These are phyloP conservation scores for Cryptosporidium meleagridis DNA, from an alignment of 169 alveolate genomes.

Conservation along the genomic window DNA sequence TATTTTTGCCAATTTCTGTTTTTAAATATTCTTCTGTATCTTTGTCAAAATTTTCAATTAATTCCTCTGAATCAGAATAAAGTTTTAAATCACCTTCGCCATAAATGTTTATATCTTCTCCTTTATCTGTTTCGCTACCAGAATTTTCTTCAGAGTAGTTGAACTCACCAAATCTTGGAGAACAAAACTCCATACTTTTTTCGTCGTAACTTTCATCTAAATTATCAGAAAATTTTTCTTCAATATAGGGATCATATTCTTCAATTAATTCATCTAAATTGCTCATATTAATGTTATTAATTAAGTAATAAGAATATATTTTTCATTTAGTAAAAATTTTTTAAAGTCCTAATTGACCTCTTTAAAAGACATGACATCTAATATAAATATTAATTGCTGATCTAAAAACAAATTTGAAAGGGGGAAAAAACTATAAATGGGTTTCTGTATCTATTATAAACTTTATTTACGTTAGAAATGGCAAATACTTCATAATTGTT, in stretches of 20 bases:
- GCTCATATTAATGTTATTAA: neutral
- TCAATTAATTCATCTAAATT: neutral
- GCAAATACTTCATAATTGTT: neutral
- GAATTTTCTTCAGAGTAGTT: conserved; percentile 16
- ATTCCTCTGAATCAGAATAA: neutral
- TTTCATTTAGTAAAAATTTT: neutral
- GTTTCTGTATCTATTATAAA: neutral
- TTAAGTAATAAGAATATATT: neutral
- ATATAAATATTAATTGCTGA: neutral
- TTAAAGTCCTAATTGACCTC: conserved; percentile 71
- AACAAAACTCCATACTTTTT: conserved; percentile 39
- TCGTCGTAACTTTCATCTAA: conserved; percentile 23
- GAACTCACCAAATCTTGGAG: conserved; percentile 62
- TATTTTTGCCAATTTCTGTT: neutral
- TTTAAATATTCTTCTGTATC: neutral
- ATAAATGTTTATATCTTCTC: neutral
- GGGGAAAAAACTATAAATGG: neutral
- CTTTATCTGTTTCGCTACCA: conserved; percentile 11
- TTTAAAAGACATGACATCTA: conserved; percentile 52
- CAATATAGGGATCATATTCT: conserved; percentile 7
- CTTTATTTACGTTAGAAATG: neutral
- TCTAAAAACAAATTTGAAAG: conserved; percentile 10
- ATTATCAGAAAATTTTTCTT: neutral
- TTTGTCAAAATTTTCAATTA: conserved; percentile 6
- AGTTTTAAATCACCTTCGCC: neutral